Base-by-base conservation (phyloP, 306 rosid genomes). In the Quercus gilva region DNA sequence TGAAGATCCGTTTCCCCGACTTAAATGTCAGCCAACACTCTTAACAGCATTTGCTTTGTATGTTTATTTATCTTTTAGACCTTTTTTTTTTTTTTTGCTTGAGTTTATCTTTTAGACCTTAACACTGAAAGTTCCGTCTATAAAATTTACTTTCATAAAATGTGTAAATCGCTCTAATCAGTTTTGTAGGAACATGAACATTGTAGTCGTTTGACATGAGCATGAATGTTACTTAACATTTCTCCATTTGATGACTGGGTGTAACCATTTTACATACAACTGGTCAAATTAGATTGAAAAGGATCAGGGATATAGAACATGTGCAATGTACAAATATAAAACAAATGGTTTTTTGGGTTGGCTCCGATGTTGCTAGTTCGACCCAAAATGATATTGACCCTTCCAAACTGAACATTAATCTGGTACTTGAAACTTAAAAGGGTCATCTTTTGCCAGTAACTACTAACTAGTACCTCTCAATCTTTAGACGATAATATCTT, bases 1-100 rank as follows among this genome's bases (percentile, higher is more conserved):
- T 91, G 81, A 89, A 71, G 45, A 68, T 68, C 25, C 12, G 6
- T 5, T 10, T 33, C 26, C 65, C 65, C 1, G 0, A 23, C 65
- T 23, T 59, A 5, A 11, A 59, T 23, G 65, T 23, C 65, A 9
- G 23, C 25, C 12, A 49, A 49, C 17, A 3, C 53, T 49, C 31
- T 57, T 59, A 59, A 23, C 31, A 20, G 23, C 18, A 59, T 11
- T 59, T 49, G 12, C 17, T 12, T 23, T 59, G 31, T 59, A 9
- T 59, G 31, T 59, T 23, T 59, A 1, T n/a, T n/a, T n/a, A n/a
- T n/a, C n/a, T n/a, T n/a, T n/a, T n/a, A n/a, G n/a, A n/a, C n/a
- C n/a, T n/a, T n/a, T n/a, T n/a, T n/a, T n/a, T n/a, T n/a, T n/a
- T n/a, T n/a, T n/a, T n/a, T n/a, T n/a, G n/a, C n/a, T n/a, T n/a